Evolutionary conservation across 192 early-diverging fungal species (phyloP).

Genomic region (Tieghemiomyces parasiticus): DNA sequence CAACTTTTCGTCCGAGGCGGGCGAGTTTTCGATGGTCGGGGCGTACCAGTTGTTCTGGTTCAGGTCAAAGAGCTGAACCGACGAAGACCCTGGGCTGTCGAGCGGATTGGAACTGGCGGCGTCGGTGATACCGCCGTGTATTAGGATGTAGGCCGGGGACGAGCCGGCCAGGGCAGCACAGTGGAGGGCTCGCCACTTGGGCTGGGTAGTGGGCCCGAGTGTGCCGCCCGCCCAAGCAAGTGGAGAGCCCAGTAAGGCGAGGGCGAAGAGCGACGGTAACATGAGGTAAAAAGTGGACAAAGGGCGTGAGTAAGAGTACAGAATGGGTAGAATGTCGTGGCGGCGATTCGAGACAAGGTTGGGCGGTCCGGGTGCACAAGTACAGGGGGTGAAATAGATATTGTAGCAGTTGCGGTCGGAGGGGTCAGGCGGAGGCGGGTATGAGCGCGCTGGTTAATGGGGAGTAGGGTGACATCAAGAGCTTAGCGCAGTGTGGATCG

Average conservation of each 20-base stretch:
- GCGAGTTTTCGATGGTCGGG: constrained; percentile 23
- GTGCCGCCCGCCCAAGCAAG: background rate
- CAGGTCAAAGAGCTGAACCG: constrained; percentile 23
- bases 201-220: background rate
- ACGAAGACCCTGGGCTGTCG: constrained; percentile 13
- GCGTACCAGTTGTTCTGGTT: constrained; percentile 25
- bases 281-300: too few species aligned
- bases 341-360: too few species aligned
- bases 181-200: constrained; percentile 1
- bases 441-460: too few species aligned
- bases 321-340: too few species aligned
- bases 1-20: constrained; percentile 19
- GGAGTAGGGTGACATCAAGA: too few species aligned
- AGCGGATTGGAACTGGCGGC: constrained; percentile 18
- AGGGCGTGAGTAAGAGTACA: too few species aligned
- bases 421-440: too few species aligned
- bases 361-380: too few species aligned
- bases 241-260: background rate
- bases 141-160: constrained; percentile 8
- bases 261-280: too few species aligned
- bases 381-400: too few species aligned
- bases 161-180: constrained; percentile 1
- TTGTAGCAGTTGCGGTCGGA: too few species aligned
- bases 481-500: too few species aligned
- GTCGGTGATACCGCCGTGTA: constrained; percentile 27